These are phyloP conservation scores for Ananas comosus DNA, from an alignment of 176 grass and related monocot species.

Conservation along the genomic window DNA sequence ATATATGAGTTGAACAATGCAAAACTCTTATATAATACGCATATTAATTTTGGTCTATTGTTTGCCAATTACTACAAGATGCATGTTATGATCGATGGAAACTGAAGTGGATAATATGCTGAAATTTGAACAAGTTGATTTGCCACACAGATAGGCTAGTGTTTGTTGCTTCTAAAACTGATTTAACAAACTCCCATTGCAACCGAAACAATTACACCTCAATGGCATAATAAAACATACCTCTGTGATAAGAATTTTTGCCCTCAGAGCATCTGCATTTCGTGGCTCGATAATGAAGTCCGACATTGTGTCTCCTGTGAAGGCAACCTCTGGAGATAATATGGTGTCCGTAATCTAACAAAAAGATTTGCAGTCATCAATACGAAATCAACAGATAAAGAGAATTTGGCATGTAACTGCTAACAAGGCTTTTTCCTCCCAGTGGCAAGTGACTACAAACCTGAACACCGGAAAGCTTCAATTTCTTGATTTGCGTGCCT, in stretches of 20 bases:
- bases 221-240: conserved; percentile 31
- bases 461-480: conserved; percentile 71
- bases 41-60: no score
- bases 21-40: no score
- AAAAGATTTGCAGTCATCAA: conserved; percentile 26
- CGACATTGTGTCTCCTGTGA: conserved; percentile 78
- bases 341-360: conserved; percentile 77
- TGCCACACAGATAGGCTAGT: no score
- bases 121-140: no score
- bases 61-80: no score
- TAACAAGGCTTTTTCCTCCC: neutral
- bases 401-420: neutral
- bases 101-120: no score
- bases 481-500: conserved; percentile 74
- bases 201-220: neutral
- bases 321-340: conserved; percentile 86
- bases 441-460: conserved; percentile 18
- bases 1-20: no score
- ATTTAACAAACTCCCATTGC: neutral
- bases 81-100: no score
- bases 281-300: conserved; percentile 90
- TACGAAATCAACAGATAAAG: neutral
- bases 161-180: no score
- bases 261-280: conserved; percentile 94
- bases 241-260: conserved; percentile 85